A percentile compares a stretch with the other conserved stretches of the same genome.
Conservation (phyloP, 2,329 filamentous ascomycete genomes). For the Aspergillus oerlinghausenensis region DNA sequence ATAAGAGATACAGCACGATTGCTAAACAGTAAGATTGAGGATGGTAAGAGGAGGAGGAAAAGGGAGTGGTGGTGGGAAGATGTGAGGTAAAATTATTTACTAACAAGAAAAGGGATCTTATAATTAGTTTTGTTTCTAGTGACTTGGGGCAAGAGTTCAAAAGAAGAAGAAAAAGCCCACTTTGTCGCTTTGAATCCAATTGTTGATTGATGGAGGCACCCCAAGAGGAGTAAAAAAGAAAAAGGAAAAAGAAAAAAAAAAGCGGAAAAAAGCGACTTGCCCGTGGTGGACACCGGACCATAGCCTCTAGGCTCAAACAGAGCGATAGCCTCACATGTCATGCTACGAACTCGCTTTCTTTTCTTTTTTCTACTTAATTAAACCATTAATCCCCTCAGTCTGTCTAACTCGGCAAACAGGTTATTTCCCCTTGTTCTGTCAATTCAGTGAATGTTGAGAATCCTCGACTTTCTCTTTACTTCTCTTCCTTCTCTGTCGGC, state of each 20-base stretch:
- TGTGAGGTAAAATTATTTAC: conserved; percentile 41
- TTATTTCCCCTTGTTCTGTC: not conserved
- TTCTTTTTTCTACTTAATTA: not conserved
- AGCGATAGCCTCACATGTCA: not conserved
- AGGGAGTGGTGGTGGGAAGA: conserved; percentile 19
- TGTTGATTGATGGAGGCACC: conserved; percentile 1
- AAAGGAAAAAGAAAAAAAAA: conserved; percentile 12
- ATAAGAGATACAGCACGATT: conserved; percentile 16
- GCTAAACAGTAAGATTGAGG: not conserved
- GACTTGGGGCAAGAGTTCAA: conserved; percentile 9
- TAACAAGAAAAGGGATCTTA: conserved; percentile 33
- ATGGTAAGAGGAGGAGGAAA: conserved; percentile 14
- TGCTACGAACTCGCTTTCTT: not conserved
- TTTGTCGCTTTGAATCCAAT: not conserved
- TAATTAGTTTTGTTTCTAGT: conserved; percentile 12
- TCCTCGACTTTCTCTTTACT: not conserved
- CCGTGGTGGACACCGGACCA: not conserved
- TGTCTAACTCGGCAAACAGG: not conserved
- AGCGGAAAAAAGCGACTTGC: not conserved
- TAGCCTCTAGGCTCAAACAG: not conserved
- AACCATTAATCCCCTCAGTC: not conserved
- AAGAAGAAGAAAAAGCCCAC: conserved; percentile 5
- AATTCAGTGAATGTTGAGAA: not conserved
- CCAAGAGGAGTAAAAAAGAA: conserved; percentile 8
- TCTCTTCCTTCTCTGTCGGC: conserved; percentile 6